Evolutionary conservation across 371 early-diverging fungal species (phyloP), one percentile per base, ranked within the genome.

Genomic region (Mortierella sp.): DNA sequence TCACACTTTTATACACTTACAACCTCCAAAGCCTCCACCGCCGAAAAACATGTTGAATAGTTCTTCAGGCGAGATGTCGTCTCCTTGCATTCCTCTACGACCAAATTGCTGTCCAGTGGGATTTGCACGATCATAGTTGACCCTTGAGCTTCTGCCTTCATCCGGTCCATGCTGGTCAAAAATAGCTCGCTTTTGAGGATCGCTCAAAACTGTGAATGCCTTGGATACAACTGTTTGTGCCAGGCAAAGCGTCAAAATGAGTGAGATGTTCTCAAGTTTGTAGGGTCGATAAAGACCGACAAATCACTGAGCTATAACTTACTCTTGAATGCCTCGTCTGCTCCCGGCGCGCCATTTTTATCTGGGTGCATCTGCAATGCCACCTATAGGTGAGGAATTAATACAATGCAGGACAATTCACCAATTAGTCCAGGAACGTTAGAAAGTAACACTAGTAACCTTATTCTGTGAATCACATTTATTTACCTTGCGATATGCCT

Each of bases 311-410:
- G n/a, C 5, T n/a, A 51, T n/a, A 51, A n/a, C 77, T 84, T 88
- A 94, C 93, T 86, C 85, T 98, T 97, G 85, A 98, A 98, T 14
- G 98, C 99, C 81, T 97, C 98, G 67, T 97, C 97, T 4, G 99
- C 97, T 26, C 98, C 98, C 11, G 98, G 96, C 5, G 98, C 97
- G 18, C 88, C 90, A 78, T 99, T 98, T 84, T 97, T 99, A 84
- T 99, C 99, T 0, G 99, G 99, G 84, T 99, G 99, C 84, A 96
- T 98, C 83, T 93, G 94, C 64, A 97, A 87, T n/a, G 99, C 99
- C 60, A 97, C 85, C 94, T 95, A 86, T 24, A 22, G 16, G 39
- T 12, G 45, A 18, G 65, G 20, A 26, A 28, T n/a, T 37, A 32
- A 37, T 20, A n/a, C 0, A 6, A 37, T n/a, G 37, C 9, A 37